Evolutionary conservation across 768 basidiomycete genomes (phyloP), one percentile per base, ranked within the genome.

Genomic region (Suillus variegatus): DNA sequence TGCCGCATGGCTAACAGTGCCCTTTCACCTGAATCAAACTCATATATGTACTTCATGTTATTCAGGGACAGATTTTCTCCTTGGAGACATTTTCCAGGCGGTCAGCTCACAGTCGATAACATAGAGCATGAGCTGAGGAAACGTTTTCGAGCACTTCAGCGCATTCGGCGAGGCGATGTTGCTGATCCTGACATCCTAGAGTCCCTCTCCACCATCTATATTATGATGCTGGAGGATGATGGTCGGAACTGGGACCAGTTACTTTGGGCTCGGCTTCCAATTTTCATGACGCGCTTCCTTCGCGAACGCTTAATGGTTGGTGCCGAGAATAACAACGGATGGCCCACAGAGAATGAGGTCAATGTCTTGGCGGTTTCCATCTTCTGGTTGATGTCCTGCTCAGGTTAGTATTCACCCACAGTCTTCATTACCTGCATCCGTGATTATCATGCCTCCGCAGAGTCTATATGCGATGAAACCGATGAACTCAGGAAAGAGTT

Each of bases 161-260:
- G 81, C 61, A 79, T 88, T 72, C 80, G 79, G 25, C 68, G 66
- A n/a, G 75, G 75, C 4, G 71, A 74, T 3, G 63, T 82, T 36
- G 73, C 80, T 67, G 70, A 80, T 65, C 74, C 79, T 36, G 63
- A 68, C 18, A 71, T 86, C 10, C 77, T 74, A 0, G 81, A 84
- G 64, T 82, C 81, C 13, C 72, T 90, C 38, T 84, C 84, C 77
- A 80, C 81, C 0, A 80, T 85, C 61, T 87, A 84, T 70, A 71
- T 84, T 43, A 87, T 90, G 85, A 75, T 87, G 49, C 80, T 87
- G 40, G 86, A 88, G 66, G 82, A 86, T 35, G 83, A 81, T 62
- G 80, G 78, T 56, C 81, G 78, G 66, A 87, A 87, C 70, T 69
- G 79, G 46, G 77, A 77, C 60, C 85, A 84, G 65, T 76, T 87